phyloP scores from a whole-genome alignment of 176 grass and related monocot species.

The Musa schizocarpa region DNA sequence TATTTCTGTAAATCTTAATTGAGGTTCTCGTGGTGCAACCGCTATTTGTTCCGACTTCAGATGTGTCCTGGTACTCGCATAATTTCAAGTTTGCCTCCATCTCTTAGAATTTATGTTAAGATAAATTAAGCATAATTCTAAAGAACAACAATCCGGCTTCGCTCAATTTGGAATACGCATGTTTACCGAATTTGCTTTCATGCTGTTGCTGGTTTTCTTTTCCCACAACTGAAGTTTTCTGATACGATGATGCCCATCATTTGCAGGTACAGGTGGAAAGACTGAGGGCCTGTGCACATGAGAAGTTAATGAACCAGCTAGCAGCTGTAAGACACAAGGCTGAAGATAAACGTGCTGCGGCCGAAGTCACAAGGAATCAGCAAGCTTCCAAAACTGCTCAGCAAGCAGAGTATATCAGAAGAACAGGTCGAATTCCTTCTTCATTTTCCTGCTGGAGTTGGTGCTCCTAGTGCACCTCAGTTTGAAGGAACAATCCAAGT shows the following conservation, averaged over 20 bases:
- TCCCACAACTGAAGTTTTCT: background rate
- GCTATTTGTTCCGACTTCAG: too few relatives aligned
- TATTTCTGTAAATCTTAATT: too few relatives aligned
- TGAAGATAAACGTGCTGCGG: constrained; percentile 47
- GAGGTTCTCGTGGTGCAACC: too few relatives aligned
- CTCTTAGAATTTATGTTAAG: too few relatives aligned
- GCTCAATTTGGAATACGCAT: background rate
- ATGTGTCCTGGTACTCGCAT: too few relatives aligned
- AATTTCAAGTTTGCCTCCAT: too few relatives aligned
- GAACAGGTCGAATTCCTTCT: constrained; percentile 58
- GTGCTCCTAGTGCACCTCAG: constrained; percentile 35
- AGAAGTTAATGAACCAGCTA: constrained; percentile 70
- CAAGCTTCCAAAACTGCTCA: constrained; percentile 49
- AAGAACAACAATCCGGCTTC: too few relatives aligned
- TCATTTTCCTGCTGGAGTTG: constrained; percentile 66
- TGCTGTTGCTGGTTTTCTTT: background rate
- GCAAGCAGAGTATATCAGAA: constrained; percentile 79
- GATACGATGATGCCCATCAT: background rate
- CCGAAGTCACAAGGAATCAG: constrained; percentile 40
- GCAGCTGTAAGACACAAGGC: constrained; percentile 55
- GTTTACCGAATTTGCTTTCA: background rate
- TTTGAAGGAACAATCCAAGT: background rate
- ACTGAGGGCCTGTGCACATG: constrained; percentile 63
- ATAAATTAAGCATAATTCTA: too few relatives aligned
- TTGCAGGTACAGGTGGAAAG: constrained; percentile 74